These are phyloP conservation scores for Mucuna pruriens DNA, from an alignment of 306 rosid species.

Conservation along the genomic window DNA sequence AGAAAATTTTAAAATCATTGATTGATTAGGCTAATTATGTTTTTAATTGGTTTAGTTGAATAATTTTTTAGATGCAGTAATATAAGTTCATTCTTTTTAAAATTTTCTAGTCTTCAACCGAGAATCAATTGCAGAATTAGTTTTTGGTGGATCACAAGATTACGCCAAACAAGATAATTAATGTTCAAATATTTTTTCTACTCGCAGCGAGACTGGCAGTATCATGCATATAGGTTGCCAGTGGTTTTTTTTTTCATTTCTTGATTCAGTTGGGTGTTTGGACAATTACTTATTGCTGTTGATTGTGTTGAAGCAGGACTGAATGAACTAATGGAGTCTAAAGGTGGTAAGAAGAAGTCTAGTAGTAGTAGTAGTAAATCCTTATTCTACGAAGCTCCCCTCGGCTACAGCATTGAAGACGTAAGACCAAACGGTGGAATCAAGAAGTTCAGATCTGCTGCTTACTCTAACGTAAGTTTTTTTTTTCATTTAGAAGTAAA, in stretches of 20 bases:
- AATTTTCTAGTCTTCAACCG: no score
- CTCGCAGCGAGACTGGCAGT: no score
- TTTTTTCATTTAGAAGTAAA: not conserved
- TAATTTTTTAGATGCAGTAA: not conserved
- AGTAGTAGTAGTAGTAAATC: conserved; percentile 69
- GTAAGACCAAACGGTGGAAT: conserved; percentile 84
- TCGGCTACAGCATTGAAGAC: conserved; percentile 91
- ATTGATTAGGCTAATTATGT: no score
- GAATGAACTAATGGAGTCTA: conserved; percentile 82
- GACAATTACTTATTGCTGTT: not conserved
- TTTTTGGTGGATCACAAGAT: not conserved
- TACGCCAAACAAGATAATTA: not conserved
- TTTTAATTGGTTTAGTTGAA: not conserved
- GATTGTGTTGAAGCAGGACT: conserved; percentile 38
- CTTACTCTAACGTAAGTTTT: conserved; percentile 78
- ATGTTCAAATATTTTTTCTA: not conserved
- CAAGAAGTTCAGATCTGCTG: conserved; percentile 91
- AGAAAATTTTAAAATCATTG: not conserved
- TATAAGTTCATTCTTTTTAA: no score
- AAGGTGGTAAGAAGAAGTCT: conserved; percentile 83
- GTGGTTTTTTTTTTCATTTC: not conserved
- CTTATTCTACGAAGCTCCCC: conserved; percentile 83
- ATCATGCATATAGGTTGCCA: no score
- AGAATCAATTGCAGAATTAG: no score
- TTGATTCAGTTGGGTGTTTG: not conserved